Evolutionary conservation across 768 basidiomycete species (phyloP).

Genomic region (Crepidotus variabilis): DNA sequence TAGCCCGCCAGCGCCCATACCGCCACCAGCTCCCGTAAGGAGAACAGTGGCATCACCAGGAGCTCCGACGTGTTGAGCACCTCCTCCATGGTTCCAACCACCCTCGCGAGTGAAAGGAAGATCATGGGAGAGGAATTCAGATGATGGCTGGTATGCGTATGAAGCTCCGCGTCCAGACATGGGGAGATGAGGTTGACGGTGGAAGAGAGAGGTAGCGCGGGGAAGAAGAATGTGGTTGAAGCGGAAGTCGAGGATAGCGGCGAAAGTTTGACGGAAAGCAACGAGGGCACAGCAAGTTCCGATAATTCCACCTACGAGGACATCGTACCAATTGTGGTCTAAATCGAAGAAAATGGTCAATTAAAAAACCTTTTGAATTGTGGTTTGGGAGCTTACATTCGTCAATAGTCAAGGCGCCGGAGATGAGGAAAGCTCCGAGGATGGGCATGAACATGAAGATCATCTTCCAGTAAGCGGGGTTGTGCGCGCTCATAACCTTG

Average conservation of each 20-base stretch:
- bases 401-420: conserved; percentile 54
- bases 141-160: conserved; percentile 30
- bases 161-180: conserved; percentile 21
- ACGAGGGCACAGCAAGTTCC: conserved; percentile 45
- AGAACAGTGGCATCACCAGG: conserved; percentile 34
- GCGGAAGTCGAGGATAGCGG: conserved; percentile 49
- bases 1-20: conserved; percentile 8
- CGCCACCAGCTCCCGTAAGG: conserved; percentile 10
- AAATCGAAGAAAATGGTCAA: neutral
- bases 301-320: conserved; percentile 48
- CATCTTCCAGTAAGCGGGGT: conserved; percentile 64
- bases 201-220: conserved; percentile 42
- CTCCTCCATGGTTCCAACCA: conserved; percentile 37
- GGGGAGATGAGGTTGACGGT: conserved; percentile 26
- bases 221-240: conserved; percentile 59
- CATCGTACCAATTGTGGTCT: conserved; percentile 59
- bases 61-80: conserved; percentile 34
- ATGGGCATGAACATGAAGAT: conserved; percentile 53
- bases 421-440: conserved; percentile 52
- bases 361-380: neutral
- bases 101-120: conserved; percentile 43
- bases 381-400: conserved; percentile 34
- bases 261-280: conserved; percentile 55
- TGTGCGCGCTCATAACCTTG: conserved; percentile 56
- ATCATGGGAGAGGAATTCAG: conserved; percentile 24